These are phyloP conservation scores for Lachnum nothofagi DNA, from an alignment of 2,329 filamentous ascomycete species.

Conservation along the genomic window DNA sequence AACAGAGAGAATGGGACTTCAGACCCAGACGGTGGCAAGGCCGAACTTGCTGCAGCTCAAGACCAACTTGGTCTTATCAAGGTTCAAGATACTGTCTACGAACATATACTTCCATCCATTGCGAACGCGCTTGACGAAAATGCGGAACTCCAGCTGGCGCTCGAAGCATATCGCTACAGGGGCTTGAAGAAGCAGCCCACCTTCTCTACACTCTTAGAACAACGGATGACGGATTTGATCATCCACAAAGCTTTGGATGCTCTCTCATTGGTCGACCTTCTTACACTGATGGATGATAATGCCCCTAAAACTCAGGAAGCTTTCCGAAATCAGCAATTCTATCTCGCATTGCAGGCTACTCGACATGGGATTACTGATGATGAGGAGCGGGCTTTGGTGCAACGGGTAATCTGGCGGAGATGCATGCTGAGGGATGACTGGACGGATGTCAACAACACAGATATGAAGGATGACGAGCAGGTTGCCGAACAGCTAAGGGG, in stretches of 20 bases:
- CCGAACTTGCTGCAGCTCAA: conserved; percentile 30
- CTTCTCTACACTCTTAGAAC: conserved; percentile 66
- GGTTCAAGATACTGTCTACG: conserved; percentile 74
- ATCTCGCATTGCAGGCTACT: conserved; percentile 42
- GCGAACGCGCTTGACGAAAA: conserved; percentile 71
- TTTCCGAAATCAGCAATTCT: conserved; percentile 61
- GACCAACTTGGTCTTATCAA: conserved; percentile 44
- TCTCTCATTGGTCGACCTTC: conserved; percentile 62
- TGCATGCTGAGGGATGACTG: conserved; percentile 82
- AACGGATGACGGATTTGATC: conserved; percentile 64
- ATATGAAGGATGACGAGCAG: conserved; percentile 65
- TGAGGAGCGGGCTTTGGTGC: conserved; percentile 51
- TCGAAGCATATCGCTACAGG: conserved; percentile 52
- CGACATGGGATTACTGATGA: conserved; percentile 48
- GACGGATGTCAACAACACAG: conserved; percentile 71
- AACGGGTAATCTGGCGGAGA: conserved; percentile 78
- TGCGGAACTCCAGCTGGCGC: conserved; percentile 70
- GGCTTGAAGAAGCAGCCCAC: conserved; percentile 57
- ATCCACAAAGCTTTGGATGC: conserved; percentile 66
- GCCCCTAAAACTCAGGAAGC: conserved; percentile 39
- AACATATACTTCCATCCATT: conserved; percentile 63
- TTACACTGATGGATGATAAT: conserved; percentile 64
- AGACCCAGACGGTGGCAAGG: conserved; percentile 32
- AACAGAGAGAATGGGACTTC: conserved; percentile 36
- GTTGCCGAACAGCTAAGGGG: conserved; percentile 56